Conservation (phyloP, 2,329 filamentous ascomycete species). For the Cytospora mali region DNA sequence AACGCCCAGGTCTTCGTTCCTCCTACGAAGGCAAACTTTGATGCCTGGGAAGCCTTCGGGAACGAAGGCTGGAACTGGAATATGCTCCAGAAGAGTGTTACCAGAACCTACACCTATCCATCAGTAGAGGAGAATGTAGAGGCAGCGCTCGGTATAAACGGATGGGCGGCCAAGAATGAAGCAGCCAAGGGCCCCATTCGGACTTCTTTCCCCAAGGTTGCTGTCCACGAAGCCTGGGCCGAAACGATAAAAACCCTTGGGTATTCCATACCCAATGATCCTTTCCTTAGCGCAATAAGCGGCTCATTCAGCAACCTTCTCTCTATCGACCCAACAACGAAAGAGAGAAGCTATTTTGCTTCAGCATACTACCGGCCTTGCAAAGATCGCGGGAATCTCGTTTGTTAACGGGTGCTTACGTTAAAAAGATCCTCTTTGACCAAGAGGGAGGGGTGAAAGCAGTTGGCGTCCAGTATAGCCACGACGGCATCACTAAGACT, state of each 20-base stretch:
- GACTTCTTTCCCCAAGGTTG: constrained; percentile 40
- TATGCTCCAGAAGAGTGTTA: constrained; percentile 38
- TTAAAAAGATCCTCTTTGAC: constrained; percentile 11
- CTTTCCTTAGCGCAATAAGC: constrained; percentile 40
- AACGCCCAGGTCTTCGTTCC: constrained; percentile 44
- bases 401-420: background rate
- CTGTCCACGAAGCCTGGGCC: constrained; percentile 38
- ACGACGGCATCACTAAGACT: background rate
- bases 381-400: constrained; percentile 32
- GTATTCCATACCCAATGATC: background rate
- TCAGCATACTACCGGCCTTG: constrained; percentile 47
- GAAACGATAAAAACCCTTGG: constrained; percentile 34
- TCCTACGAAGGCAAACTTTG: constrained; percentile 45
- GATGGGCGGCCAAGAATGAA: background rate
- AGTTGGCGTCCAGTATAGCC: background rate
- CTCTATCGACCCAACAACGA: constrained; percentile 43
- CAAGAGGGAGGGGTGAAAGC: constrained; percentile 37
- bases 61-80: constrained; percentile 55
- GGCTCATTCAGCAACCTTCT: constrained; percentile 32
- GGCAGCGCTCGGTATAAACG: constrained; percentile 39
- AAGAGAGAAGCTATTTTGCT: constrained; percentile 43
- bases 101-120: background rate
- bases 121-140: constrained; percentile 32
- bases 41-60: constrained; percentile 56
- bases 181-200: constrained; percentile 40